Conservation (phyloP, 768 basidiomycete species). For the Suillus cothurnatus region DNA sequence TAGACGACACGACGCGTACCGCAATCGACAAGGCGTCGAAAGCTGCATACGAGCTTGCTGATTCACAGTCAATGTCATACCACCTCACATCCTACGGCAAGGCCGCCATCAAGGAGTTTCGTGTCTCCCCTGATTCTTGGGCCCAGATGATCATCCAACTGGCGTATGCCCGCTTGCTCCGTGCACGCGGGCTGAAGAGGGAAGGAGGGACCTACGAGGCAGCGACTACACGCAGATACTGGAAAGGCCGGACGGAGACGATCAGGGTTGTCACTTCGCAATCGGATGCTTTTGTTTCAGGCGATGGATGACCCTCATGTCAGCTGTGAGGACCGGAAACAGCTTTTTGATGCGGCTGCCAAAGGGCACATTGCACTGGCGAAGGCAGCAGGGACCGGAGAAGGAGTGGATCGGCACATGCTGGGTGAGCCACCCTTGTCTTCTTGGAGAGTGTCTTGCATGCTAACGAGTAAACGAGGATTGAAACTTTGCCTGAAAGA, state of each 20-base stretch:
- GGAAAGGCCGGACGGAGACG: conserved; percentile 92
- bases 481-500: conserved; percentile 66
- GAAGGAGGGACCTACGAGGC: conserved; percentile 92
- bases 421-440: conserved; percentile 54
- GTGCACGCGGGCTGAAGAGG: not conserved
- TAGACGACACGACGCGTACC: conserved; percentile 33
- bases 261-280: conserved; percentile 82
- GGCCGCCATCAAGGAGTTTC: conserved; percentile 79
- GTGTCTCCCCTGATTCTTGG: conserved; percentile 94
- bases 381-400: conserved; percentile 60
- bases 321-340: conserved; percentile 45
- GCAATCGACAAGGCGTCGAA: conserved; percentile 61
- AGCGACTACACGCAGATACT: conserved; percentile 85
- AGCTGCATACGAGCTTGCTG: conserved; percentile 58
- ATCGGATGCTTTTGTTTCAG: conserved; percentile 72
- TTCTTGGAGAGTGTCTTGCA: not conserved
- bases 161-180: conserved; percentile 74
- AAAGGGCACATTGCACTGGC: conserved; percentile 70
- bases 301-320: conserved; percentile 64
- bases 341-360: conserved; percentile 59
- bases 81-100: conserved; percentile 81
- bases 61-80: conserved; percentile 64
- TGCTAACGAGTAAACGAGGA: conserved; percentile 42
- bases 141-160: conserved; percentile 91
- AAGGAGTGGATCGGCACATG: conserved; percentile 87